Base-by-base conservation (phyloP, 2,329 filamentous ascomycete genomes). In the Botrytis hyacinthi region DNA sequence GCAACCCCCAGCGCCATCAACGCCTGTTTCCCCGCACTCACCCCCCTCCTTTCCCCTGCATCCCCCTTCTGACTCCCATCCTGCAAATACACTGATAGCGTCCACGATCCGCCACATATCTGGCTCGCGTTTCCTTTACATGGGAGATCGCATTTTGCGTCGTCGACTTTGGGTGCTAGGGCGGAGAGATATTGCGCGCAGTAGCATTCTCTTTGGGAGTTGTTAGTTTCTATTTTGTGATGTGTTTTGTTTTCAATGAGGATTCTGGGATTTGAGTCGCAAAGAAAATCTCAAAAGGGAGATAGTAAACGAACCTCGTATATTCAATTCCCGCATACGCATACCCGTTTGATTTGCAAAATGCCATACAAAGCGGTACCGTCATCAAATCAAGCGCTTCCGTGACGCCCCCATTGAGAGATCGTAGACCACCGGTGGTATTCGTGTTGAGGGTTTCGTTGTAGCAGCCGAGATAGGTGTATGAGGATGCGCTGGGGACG, bases 301-400 rank as follows among this genome's bases (percentile, higher is more conserved):
- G 10, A 26, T 14, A 2, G 40, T 5, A 18, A 35, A 75, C 77
- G 6, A 75, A 80, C 79, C 73, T 76, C 4, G 78, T 77, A 75
- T 80, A 80, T 73, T 79, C 79, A 72, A 80, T 66, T 12, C 79
- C 79, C 26, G 79, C 78, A 74, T 76, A 79, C 4, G 71, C 54
- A 65, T 77, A 77, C 1, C 51, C 68, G 40, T 74, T 73, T 1
- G 59, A 65, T 8, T 60, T 66, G 62, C 79, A 80, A 42, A 72
- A 78, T 22, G 73, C 60, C 59, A 79, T 63, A 62, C 79, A 80
- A 12, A 70, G 67, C 18, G 71, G 70, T 1, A 79, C 78, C 2
- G 77, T 79, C 79, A 80, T 79, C 0, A 66, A 72, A 51, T 76
- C 74, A n/a, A 74, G 14, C 7, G 73, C 74, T 70, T 72, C 62